A percentile compares a stretch with the other conserved stretches of the same genome.
Conservation (phyloP, 495 filamentous ascomycete genomes). For the Cercophora newfieldiana region DNA sequence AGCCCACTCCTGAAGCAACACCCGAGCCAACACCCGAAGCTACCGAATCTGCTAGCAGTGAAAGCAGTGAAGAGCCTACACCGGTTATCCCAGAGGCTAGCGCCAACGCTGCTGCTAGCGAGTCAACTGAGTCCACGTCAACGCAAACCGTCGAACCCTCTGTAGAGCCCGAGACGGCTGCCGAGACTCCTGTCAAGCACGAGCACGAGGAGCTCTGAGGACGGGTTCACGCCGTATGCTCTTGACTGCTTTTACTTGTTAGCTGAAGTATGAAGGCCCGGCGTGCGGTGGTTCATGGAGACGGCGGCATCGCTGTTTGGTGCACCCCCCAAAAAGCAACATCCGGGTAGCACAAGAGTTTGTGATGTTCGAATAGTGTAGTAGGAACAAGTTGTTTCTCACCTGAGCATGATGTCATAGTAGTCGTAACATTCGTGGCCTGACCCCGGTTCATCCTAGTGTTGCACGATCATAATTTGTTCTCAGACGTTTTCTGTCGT, state of each 20-base stretch:
- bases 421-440: constrained; percentile 17
- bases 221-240: background rate
- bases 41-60: constrained; percentile 27
- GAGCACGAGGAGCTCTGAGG: constrained; percentile 49
- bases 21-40: constrained; percentile 46
- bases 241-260: constrained; percentile 15
- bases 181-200: constrained; percentile 26
- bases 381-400: constrained; percentile 13
- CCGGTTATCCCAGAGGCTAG: constrained; percentile 42
- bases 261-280: constrained; percentile 7
- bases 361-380: background rate
- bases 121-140: constrained; percentile 26
- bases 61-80: constrained; percentile 25
- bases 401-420: constrained; percentile 13
- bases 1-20: constrained; percentile 41
- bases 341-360: background rate
- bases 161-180: constrained; percentile 33
- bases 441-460: background rate
- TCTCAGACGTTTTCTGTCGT: background rate
- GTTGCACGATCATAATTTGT: background rate
- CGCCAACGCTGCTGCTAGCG: constrained; percentile 29
- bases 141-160: constrained; percentile 34
- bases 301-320: background rate
- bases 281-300: background rate
- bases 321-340: constrained; percentile 2